Conservation (phyloP, 345 rosid species). For the Citrus hindsii region DNA sequence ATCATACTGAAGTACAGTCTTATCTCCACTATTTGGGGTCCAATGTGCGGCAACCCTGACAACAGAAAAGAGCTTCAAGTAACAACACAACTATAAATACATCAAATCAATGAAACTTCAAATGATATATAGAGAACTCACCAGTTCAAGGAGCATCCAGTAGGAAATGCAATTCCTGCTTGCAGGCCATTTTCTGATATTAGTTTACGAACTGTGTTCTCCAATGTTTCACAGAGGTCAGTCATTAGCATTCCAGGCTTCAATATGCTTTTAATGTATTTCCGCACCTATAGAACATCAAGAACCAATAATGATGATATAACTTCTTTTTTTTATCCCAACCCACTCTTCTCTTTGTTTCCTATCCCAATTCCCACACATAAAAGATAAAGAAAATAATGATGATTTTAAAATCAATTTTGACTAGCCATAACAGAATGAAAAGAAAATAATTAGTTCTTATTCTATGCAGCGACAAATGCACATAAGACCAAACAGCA, state of each 20-base stretch:
- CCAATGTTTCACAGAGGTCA: constrained; percentile 88
- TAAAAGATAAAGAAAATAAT: neutral
- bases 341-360: neutral
- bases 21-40: constrained; percentile 97
- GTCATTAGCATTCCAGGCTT: constrained; percentile 96
- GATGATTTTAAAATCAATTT: neutral
- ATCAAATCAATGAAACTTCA: neutral
- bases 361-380: neutral
- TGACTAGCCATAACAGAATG: neutral
- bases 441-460: neutral
- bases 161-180: constrained; percentile 98
- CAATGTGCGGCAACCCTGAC: constrained; percentile 97
- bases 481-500: neutral
- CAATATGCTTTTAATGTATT: constrained; percentile 71
- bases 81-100: constrained; percentile 9
- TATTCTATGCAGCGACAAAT: neutral
- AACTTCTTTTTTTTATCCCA: neutral
- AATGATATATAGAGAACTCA: constrained; percentile 22
- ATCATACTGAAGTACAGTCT: constrained; percentile 93
- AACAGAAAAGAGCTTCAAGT: constrained; percentile 14
- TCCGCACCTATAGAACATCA: constrained; percentile 54
- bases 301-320: neutral
- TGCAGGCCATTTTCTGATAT: constrained; percentile 89
- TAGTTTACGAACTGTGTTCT: constrained; percentile 82
- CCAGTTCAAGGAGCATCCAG: constrained; percentile 98